Base-by-base conservation (phyloP, 331 rosid species). In the Phaseolus coccineus region DNA sequence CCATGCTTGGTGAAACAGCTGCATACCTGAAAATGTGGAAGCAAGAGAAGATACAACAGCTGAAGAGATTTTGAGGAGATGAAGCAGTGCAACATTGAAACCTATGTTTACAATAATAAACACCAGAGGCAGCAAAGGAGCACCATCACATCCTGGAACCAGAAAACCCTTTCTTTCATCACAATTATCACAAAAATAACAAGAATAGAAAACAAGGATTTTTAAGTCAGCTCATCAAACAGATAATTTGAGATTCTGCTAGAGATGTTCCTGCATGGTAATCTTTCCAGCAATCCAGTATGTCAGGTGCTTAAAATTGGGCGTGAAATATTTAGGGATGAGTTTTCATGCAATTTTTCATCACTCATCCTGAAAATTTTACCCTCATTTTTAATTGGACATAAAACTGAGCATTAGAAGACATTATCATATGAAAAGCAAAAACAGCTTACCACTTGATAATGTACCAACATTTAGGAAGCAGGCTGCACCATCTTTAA, bases 11-110 rank as follows among this genome's bases (percentile, higher is more conserved):
- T 19, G 22, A 19, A 80, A 83, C 35, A 79, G 48, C 28, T 3
- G 56, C 80, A 53, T 87, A 94, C 98, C 98, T 84, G 96, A 88
- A 85, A 94, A 89, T 52, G 98, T 94, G 47, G 97, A 89, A 73
- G 98, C 97, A 42, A 94, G 97, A 76, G 87, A 85, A 77, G 97
- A 92, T 81, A 92, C 90, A 82, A 94, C 96, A 24, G 96, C 98
- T 6, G 98, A 94, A 57, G 97, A 94, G 82, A 94, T 92, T 89
- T 90, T 92, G 57, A 90, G 90, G 74, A 94, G 98, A 83, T 92
- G 94, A 74, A 92, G 92, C 90, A 94, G 77, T 42, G 98, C 87
- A 73, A 94, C 84, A 84, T 92, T 94, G 76, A 71, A 94, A 6
- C 93, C 97, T 82, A 94, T 94, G 91, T 94, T 94, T 79, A 88